Evolutionary conservation across 768 basidiomycete species (phyloP), one percentile per base, ranked within the genome.

Genomic region (Mycena chlorophos): DNA sequence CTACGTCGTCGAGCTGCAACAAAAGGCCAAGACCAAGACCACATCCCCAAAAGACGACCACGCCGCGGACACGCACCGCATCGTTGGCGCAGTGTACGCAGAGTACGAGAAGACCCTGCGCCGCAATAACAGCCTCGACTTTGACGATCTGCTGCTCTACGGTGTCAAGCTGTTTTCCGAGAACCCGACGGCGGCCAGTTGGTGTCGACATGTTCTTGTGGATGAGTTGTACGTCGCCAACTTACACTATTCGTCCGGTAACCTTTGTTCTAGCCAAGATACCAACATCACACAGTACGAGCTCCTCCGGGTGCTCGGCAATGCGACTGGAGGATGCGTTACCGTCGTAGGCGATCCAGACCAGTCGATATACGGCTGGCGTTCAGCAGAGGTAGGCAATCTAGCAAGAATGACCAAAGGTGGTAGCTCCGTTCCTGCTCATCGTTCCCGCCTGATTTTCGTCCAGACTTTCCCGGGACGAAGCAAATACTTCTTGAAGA

Each of bases 321-420:
- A 74, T 3, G 71, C 73, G 29, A 51, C 63, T 13, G 27, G 65
- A 5, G 70, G 75, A 26, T 83, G 85, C 57, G 75, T 93, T 25
- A 91, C 87, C 3, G 81, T 94, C 37, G 91, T 95, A 2, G 93
- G 93, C 0, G 93, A 95, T 71, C 93, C 93, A 0, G 93, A 95
- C 68, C 93, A 95, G 66, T 91, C 90, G 0, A 94, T 53, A 40
- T 52, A 51, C n/a, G 40, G 48, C 8, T 95, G 93, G 92, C 81
- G 92, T 13, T 86, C 88, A 5, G 91, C 86, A 22, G 88, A 93
- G 63, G 76, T 89, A 3, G 81, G 78, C 54, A 94, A 94, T 68
- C 71, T 94, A 22, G 75, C 75, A 5, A 84, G 80, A 57, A 94
- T 94, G 92, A 71, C 76, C 29, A 70, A 75, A 69, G 87, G 89